Evolutionary conservation across 345 rosid genomes (phyloP), one percentile per base, ranked within the genome.

Genomic region (Triadica sebifera): DNA sequence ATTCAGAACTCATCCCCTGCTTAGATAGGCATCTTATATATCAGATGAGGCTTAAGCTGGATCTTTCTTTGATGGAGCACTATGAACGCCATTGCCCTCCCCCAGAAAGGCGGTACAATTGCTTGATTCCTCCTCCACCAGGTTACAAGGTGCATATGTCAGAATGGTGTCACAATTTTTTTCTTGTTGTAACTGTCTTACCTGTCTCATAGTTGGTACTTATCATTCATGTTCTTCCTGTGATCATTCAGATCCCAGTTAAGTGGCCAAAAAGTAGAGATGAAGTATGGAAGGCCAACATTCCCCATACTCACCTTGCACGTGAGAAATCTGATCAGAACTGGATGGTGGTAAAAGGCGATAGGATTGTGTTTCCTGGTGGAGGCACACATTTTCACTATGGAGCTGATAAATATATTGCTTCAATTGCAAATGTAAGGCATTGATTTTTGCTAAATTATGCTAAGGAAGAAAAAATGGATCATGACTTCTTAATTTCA

Each of bases 221-320:
- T 56, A 72, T 46, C 15, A 41, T 56, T 39, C 41, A 15, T 43
- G 1, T 38, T 67, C 12, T 69, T 56, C 46, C 60, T 47, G 55
- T 39, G 70, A 55, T 70, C 20, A 20, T 75, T 7, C 85, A 94
- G 99, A 81, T 95, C 81, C 99, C 99, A 65, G 85, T 95, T 56
- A 95, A 93, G 90, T 95, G 99, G 98, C 99, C 99, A 15, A 90
- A 87, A 80, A 95, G 99, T 81, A 86, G 99, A 87, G 99, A 95
- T 85, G 97, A 91, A 81, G 99, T 93, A 8, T 95, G 99, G 99
- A 88, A 95, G 84, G 99, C 85, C 4, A 95, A 95, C 84, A 95
- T 95, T 79, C 99, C 99, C 77, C 99, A 95, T 78, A 95, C 97
- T 67, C 99, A 93, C 85, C 97, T 95, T 81, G 99, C 99, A 62